A percentile compares a stretch with the other conserved stretches of the same genome.
These are phyloP conservation scores for Lentinus tigrinus DNA, from an alignment of 768 basidiomycete genomes.

Conservation along the genomic window DNA sequence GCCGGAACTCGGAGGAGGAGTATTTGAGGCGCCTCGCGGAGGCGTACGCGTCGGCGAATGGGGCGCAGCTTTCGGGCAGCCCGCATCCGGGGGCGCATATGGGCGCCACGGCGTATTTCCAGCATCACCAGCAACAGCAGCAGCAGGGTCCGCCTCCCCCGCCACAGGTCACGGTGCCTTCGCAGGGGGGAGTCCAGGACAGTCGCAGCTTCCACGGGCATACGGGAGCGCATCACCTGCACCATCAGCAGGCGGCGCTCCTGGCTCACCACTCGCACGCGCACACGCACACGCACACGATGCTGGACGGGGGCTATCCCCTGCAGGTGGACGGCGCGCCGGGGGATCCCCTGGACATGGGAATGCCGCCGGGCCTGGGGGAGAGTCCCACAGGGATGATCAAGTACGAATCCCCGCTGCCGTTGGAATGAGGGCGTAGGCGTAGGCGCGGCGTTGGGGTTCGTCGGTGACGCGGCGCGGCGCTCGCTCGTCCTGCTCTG, in stretches of 20 bases:
- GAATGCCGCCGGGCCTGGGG: constrained; percentile 7
- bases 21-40: constrained; percentile 39
- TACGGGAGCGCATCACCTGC: constrained; percentile 11
- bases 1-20: constrained; percentile 31
- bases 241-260: constrained; percentile 12
- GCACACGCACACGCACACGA: neutral
- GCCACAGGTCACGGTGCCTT: neutral
- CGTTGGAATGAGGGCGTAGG: constrained; percentile 31
- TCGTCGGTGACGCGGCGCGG: neutral
- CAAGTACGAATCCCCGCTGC: constrained; percentile 31
- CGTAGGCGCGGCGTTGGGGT: neutral
- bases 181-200: constrained; percentile 11
- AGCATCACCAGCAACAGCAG: constrained; percentile 31
- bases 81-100: constrained; percentile 26
- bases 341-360: constrained; percentile 23
- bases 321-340: constrained; percentile 14
- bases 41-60: constrained; percentile 25
- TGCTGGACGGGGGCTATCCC: constrained; percentile 15
- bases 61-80: constrained; percentile 17
- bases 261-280: constrained; percentile 5
- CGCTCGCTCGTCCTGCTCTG: neutral
- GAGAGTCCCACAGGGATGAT: constrained; percentile 22
- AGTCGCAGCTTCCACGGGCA: constrained; percentile 9
- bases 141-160: constrained; percentile 10
- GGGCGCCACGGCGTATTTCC: constrained; percentile 29